Percentiles rank a stretch among this genome's conserved stretches.
phyloP scores from a whole-genome alignment of 805 yeast genomes.

The Kazachstania kunashirensis region DNA sequence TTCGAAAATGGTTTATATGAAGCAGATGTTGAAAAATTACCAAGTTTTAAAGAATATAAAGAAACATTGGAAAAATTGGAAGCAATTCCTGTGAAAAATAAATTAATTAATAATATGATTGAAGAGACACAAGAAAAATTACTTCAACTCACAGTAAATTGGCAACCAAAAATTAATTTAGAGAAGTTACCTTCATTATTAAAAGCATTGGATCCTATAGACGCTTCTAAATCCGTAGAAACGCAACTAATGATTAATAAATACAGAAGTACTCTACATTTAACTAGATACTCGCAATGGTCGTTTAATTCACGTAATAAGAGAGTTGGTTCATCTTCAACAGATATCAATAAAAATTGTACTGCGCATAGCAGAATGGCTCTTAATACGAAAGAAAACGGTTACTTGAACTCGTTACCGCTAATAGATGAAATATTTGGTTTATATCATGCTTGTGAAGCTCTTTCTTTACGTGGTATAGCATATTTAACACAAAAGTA shows the following conservation, averaged over 20 bases:
- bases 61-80: conserved; percentile 11
- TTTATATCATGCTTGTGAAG: conserved; percentile 20
- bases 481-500: conserved; percentile 17
- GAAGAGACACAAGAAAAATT: conserved; percentile 13
- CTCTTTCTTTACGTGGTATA: conserved; percentile 25
- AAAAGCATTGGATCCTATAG: conserved; percentile 1
- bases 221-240: conserved; percentile 18
- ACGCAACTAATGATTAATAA: conserved; percentile 24
- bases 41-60: conserved; percentile 11
- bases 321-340: background rate
- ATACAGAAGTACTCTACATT: conserved; percentile 15
- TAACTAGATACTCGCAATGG: conserved; percentile 17
- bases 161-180: conserved; percentile 18
- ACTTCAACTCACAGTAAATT: conserved; percentile 6
- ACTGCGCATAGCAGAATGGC: background rate
- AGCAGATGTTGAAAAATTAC: conserved; percentile 14
- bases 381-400: conserved; percentile 1
- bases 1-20: conserved; percentile 13
- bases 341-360: background rate
- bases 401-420: conserved; percentile 13
- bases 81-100: conserved; percentile 8
- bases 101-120: conserved; percentile 9
- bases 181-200: conserved; percentile 4
- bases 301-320: background rate
- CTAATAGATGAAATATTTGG: conserved; percentile 25